Evolutionary conservation across 2,329 filamentous ascomycete genomes (phyloP), one percentile per base, ranked within the genome.

Genomic region (Calonectria fujianensis): DNA sequence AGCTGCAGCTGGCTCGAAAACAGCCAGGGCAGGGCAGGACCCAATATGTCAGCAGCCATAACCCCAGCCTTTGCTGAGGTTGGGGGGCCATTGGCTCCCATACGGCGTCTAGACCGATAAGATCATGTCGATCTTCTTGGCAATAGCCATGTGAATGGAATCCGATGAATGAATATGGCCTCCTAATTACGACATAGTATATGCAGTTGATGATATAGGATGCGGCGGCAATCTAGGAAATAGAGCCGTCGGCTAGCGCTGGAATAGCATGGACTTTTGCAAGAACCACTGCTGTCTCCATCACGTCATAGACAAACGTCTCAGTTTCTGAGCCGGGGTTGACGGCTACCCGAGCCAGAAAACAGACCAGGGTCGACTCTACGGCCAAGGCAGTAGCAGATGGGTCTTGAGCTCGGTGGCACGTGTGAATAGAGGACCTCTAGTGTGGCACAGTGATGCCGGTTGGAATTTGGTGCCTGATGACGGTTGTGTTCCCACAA

Each of bases 201-300:
- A 37, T 29, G 31, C 31, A 51, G 2, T 37, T 16, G 24, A 7
- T 32, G n/a, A 51, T 27, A 20, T 57, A 64, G 45, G 37, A 39
- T 73, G 52, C 31, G 20, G 63, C 16, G 39, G 70, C 76, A 37
- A 69, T 74, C 73, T 80, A 76, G 77, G 76, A 80, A 79, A 79
- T 77, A 76, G 76, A 51, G 18, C 72, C 59, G 27, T 31, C 27
- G 74, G 50, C 41, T 51, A n/a, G 16, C 50, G 32, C 48, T 37
- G 51, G 64, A 39, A 65, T 61, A 54, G 71, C 18, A 78, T 68
- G 78, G 39, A 76, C 76, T 78, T 78, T 80, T 79, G 77, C 63
- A 52, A 39, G 9, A 35, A 27, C 24, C 31, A 52, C 13, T 11
- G 61, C 9, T 54, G 65, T 69, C 37, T 41, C 35, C 52, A 37